Percentiles rank a stretch among this genome's conserved stretches.
phyloP scores from a whole-genome alignment of 73 alveolate species.

The Paramecium sonneborni region DNA sequence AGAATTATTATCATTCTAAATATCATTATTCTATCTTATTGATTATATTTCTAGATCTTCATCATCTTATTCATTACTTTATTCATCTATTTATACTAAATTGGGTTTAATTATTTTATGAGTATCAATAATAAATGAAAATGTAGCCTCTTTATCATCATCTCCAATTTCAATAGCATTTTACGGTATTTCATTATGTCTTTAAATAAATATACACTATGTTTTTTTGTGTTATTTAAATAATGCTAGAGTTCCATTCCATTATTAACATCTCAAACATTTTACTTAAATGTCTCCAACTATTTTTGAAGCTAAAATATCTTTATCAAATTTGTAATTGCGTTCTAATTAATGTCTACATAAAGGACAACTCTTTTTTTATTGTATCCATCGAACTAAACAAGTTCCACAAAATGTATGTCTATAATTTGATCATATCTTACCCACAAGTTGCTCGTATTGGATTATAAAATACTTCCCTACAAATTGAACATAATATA shows the following conservation, averaged over 20 bases:
- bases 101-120: background rate
- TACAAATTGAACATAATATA: background rate
- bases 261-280: background rate
- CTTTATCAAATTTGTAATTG: background rate
- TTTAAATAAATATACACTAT: background rate
- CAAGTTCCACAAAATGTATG: slow-evolving; percentile 19
- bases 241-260: background rate
- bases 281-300: background rate
- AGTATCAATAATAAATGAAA: background rate
- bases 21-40: background rate
- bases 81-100: background rate
- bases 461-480: background rate
- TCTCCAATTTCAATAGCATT: slow-evolving; percentile 11
- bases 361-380: background rate
- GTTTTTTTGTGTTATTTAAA: slow-evolving; percentile 25
- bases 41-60: background rate
- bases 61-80: background rate
- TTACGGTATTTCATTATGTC: background rate
- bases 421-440: background rate
- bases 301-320: background rate
- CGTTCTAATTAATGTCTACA: background rate
- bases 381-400: background rate
- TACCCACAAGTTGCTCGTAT: slow-evolving; percentile 18
- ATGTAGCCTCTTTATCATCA: background rate
- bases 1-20: background rate